Evolutionary conservation across 345 rosid genomes (phyloP).

Genomic region (Euphorbia peplus): DNA sequence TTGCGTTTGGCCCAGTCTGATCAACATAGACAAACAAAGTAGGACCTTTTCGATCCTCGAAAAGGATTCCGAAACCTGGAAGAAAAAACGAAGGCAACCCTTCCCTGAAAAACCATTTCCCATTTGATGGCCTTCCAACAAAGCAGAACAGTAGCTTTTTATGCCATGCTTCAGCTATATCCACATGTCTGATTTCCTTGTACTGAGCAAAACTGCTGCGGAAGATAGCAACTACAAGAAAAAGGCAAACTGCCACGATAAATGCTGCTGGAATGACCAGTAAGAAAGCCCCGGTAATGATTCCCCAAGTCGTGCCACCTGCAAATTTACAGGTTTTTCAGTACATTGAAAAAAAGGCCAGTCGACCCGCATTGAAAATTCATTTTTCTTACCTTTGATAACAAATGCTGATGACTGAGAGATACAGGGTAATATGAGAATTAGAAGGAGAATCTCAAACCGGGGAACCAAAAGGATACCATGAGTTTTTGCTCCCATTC

Average conservation of each 20-base stretch:
- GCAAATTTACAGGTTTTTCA: slow-evolving; percentile 15
- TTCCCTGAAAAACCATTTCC: slow-evolving; percentile 51
- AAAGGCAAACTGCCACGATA: slow-evolving; percentile 36
- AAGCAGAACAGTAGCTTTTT: slow-evolving; percentile 33
- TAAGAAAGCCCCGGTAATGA: slow-evolving; percentile 43
- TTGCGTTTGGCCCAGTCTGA: slow-evolving; percentile 35
- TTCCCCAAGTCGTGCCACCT: slow-evolving; percentile 45
- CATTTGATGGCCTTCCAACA: slow-evolving; percentile 31
- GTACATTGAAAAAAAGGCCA: slow-evolving; percentile 9
- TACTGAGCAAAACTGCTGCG: slow-evolving; percentile 38
- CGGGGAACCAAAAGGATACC: slow-evolving; percentile 43
- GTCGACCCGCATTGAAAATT: not conserved
- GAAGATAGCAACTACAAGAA: slow-evolving; percentile 34
- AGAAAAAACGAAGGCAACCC: slow-evolving; percentile 42
- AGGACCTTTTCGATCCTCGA: slow-evolving; percentile 49
- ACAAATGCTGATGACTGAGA: slow-evolving; percentile 55
- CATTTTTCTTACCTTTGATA: slow-evolving; percentile 38
- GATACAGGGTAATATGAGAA: slow-evolving; percentile 43
- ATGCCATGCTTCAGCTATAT: slow-evolving; percentile 29
- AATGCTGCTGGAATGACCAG: slow-evolving; percentile 43
- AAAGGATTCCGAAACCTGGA: slow-evolving; percentile 38
- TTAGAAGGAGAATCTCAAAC: slow-evolving; percentile 46
- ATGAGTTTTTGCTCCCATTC: slow-evolving; percentile 34
- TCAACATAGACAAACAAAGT: slow-evolving; percentile 32
- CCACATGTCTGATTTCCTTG: slow-evolving; percentile 38